phyloP scores from a whole-genome alignment of 257 asterid species.

The Hygrophila difformis region DNA sequence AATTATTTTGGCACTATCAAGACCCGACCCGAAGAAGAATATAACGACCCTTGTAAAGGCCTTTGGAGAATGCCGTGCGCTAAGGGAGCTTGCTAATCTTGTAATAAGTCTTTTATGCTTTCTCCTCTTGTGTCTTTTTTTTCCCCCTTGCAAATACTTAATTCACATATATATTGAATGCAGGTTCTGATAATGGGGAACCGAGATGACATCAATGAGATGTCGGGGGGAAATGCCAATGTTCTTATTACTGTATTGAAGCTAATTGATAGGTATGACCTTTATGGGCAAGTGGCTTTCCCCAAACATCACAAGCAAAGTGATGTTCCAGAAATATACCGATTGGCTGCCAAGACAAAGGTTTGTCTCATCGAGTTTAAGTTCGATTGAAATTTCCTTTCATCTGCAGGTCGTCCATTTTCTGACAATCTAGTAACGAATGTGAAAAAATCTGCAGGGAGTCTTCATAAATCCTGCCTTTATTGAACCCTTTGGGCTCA shows the following conservation, averaged over 20 bases:
- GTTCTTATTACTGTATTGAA: conserved; percentile 67
- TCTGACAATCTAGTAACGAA: not conserved
- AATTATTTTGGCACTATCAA: conserved; percentile 73
- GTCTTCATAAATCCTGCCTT: conserved; percentile 44
- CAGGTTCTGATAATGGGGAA: conserved; percentile 91
- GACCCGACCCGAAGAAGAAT: conserved; percentile 86
- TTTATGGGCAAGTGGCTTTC: conserved; percentile 79
- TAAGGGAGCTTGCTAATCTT: conserved; percentile 73
- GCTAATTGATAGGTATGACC: conserved; percentile 68
- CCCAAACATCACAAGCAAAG: conserved; percentile 80
- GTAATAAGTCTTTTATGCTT: too few relatives aligned
- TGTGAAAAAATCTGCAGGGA: conserved; percentile 23
- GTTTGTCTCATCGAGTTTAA: conserved; percentile 28
- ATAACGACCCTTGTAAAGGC: conserved; percentile 69
- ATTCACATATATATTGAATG: conserved; percentile 6
- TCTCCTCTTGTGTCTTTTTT: too few relatives aligned
- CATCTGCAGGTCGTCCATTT: too few relatives aligned
- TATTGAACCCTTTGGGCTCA: conserved; percentile 45
- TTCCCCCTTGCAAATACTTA: too few relatives aligned
- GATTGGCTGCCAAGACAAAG: conserved; percentile 74
- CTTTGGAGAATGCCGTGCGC: conserved; percentile 75
- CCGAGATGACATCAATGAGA: conserved; percentile 74
- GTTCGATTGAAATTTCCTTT: not conserved
- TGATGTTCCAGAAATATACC: conserved; percentile 80
- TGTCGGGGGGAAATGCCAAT: conserved; percentile 58